Conservation (phyloP, 2,329 filamentous ascomycete genomes). For the Phoma sp. region DNA sequence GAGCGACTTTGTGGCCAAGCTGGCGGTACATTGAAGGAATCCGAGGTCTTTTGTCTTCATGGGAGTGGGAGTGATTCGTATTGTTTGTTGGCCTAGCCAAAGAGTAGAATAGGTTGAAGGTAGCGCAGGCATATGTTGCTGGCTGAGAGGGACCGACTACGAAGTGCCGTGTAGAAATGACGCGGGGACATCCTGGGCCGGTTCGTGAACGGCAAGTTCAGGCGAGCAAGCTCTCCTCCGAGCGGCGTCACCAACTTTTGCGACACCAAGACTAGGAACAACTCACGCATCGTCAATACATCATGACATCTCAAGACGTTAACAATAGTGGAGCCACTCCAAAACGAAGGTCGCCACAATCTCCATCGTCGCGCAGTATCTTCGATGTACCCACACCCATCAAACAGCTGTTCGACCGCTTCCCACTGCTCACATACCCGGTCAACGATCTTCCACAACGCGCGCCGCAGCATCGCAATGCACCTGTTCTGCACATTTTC, state of each 20-base stretch:
- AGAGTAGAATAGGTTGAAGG: no score
- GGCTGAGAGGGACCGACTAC: no score
- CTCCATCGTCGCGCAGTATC: constrained; percentile 34
- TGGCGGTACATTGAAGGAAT: no score
- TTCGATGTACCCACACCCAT: constrained; percentile 73
- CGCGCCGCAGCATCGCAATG: constrained; percentile 55
- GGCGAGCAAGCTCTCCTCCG: constrained; percentile 35
- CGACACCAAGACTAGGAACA: constrained; percentile 9
- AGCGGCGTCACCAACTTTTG: constrained; percentile 31
- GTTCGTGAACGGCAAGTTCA: constrained; percentile 29
- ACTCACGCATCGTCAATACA: constrained; percentile 16
- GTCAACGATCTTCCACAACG: constrained; percentile 76
- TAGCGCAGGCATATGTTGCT: no score
- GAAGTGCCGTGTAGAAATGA: no score
- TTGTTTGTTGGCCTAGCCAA: no score
- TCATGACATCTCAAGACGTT: constrained; percentile 30
- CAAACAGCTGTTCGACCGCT: constrained; percentile 81
- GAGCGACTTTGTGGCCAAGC: no score
- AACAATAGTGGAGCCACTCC: constrained; percentile 13
- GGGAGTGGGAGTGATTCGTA: no score
- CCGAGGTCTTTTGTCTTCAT: no score
- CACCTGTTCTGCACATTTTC: constrained; percentile 78
- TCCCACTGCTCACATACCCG: constrained; percentile 79
- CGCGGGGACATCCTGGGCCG: neutral
- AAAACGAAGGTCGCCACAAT: constrained; percentile 7